These are phyloP conservation scores for Ambrosia artemisiifolia DNA, from an alignment of 129 eudicot genomes.

Conservation along the genomic window DNA sequence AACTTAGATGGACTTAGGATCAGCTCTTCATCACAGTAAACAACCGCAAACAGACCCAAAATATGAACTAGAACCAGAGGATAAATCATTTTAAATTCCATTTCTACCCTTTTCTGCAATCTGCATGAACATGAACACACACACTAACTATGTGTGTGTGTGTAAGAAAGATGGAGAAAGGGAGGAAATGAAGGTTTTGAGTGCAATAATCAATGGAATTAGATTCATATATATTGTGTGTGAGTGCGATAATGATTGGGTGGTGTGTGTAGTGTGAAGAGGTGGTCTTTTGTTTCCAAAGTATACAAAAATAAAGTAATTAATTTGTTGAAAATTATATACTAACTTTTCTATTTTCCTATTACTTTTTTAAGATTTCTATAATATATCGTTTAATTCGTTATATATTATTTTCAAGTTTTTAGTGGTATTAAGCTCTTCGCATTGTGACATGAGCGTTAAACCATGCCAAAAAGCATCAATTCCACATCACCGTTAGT, in stretches of 20 bases:
- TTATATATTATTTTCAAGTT: not conserved
- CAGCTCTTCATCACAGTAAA: conserved; percentile 37
- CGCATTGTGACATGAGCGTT: no score
- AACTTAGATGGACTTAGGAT: conserved; percentile 38
- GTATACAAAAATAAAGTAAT: not conserved
- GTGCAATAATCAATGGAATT: conserved; percentile 21
- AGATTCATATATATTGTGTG: conserved; percentile 29
- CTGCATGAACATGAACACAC: conserved; percentile 29
- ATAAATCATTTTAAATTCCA: conserved; percentile 21
- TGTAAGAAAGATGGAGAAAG: conserved; percentile 8
- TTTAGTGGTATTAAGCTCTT: not conserved
- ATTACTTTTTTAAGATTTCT: no score
- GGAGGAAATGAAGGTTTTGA: conserved; percentile 22
- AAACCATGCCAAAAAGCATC: no score
- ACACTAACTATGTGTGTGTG: not conserved
- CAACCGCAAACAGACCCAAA: conserved; percentile 14
- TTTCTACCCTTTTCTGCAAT: conserved; percentile 15
- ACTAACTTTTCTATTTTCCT: not conserved
- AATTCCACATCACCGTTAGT: no score
- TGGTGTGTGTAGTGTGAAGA: conserved; percentile 28
- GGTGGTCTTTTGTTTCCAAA: not conserved
- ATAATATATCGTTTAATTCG: no score
- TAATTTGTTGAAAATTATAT: not conserved
- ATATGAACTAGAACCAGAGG: conserved; percentile 14
- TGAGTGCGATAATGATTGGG: conserved; percentile 33